A percentile compares a stretch with the other conserved stretches of the same genome.
Conservation (phyloP, 805 yeast species). For the Saturnispora galanensis region DNA sequence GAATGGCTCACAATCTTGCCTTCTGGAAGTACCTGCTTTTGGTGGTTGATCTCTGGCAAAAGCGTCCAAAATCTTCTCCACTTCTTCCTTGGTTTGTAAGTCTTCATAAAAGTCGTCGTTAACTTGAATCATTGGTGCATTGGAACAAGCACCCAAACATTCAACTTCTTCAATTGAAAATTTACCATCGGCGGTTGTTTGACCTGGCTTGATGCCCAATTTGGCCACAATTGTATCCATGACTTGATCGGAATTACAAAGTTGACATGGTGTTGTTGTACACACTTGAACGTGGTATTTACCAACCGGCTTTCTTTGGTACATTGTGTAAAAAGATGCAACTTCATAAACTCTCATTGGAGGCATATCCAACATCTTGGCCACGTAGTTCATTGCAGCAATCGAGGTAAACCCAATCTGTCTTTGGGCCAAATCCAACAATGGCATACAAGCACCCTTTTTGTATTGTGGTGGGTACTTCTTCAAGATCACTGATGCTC, state of each 20-base stretch:
- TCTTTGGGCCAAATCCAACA: constrained; percentile 78
- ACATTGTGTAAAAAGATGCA: constrained; percentile 89
- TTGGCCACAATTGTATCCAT: constrained; percentile 57
- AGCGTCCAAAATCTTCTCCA: constrained; percentile 50
- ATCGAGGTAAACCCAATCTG: constrained; percentile 81
- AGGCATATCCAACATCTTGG: constrained; percentile 75
- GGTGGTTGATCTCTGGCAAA: constrained; percentile 55
- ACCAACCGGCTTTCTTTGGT: constrained; percentile 78
- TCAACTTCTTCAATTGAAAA: constrained; percentile 84
- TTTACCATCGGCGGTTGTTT: constrained; percentile 63
- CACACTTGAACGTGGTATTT: constrained; percentile 77
- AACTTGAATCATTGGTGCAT: constrained; percentile 80
- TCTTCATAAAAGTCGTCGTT: constrained; percentile 82
- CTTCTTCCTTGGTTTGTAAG: constrained; percentile 52
- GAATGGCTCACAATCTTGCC: constrained; percentile 70
- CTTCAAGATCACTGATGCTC: constrained; percentile 65
- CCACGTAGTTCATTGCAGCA: constrained; percentile 84
- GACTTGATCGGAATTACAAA: constrained; percentile 73
- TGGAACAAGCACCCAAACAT: constrained; percentile 87
- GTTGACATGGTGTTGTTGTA: constrained; percentile 84
- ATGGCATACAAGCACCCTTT: constrained; percentile 83
- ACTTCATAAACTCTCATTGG: constrained; percentile 93
- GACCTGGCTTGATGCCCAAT: constrained; percentile 61
- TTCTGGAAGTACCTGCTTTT: constrained; percentile 53
- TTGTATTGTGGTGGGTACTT: constrained; percentile 82